phyloP scores from a whole-genome alignment of 2,329 filamentous ascomycete species.

The Parafenestella ontariensis region DNA sequence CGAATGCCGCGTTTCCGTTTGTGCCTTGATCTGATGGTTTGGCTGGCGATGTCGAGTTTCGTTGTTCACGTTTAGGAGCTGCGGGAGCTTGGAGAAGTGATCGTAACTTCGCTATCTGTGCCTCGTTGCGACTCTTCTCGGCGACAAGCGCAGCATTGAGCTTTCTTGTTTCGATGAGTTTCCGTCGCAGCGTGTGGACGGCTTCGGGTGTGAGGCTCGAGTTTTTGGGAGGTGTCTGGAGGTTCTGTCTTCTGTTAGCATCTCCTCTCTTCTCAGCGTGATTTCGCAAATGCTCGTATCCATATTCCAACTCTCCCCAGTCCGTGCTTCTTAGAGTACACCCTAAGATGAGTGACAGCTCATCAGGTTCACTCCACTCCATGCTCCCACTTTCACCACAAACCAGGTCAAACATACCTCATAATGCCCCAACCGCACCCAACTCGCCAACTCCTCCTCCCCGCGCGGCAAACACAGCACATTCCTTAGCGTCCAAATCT shows the following conservation, averaged over 20 bases:
- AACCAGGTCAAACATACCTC: constrained; percentile 60
- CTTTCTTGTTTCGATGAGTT: constrained; percentile 78
- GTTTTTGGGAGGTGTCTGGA: constrained; percentile 31
- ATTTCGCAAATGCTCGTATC: not conserved
- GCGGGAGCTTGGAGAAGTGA: constrained; percentile 54
- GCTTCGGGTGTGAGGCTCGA: constrained; percentile 67
- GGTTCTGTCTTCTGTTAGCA: constrained; percentile 27
- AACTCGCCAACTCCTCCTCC: constrained; percentile 64
- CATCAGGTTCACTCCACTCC: no score
- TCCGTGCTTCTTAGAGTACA: no score
- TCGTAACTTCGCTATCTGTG: constrained; percentile 70
- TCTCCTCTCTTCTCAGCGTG: not conserved
- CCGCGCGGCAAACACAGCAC: constrained; percentile 63
- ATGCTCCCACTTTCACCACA: not conserved
- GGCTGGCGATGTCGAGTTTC: constrained; percentile 25
- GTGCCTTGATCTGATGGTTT: not conserved
- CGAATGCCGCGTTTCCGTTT: constrained; percentile 49
- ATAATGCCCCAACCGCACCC: constrained; percentile 86
- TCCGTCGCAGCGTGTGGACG: constrained; percentile 74
- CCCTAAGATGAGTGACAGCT: no score
- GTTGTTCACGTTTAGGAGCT: constrained; percentile 24
- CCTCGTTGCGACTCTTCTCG: constrained; percentile 75
- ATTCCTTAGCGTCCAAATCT: constrained; percentile 89
- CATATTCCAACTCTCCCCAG: no score
- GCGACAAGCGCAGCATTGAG: constrained; percentile 73